phyloP scores from a whole-genome alignment of 352 stramenopile genomes.

The Phytophthora pistaciae region DNA sequence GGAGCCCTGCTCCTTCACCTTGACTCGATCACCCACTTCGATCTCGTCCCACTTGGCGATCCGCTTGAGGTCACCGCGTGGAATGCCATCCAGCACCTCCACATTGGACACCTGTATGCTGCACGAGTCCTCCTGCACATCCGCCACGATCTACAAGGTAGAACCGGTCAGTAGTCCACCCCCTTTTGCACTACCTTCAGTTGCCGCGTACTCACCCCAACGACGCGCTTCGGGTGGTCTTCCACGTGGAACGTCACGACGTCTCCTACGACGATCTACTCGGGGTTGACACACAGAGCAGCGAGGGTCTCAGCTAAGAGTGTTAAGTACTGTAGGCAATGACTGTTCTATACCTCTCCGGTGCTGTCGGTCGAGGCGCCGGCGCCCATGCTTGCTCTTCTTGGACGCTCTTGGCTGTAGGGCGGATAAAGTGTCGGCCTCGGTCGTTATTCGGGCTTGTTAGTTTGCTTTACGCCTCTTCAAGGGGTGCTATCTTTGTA shows the following conservation, averaged over 20 bases:
- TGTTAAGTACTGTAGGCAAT: neutral
- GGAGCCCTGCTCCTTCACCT: conserved; percentile 70
- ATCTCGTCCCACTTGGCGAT: conserved; percentile 77
- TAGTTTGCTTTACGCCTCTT: conserved; percentile 11
- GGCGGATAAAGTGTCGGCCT: neutral
- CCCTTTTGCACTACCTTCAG: neutral
- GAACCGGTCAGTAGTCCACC: conserved; percentile 2
- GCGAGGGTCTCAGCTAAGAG: neutral
- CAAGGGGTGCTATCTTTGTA: neutral
- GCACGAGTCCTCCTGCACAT: conserved; percentile 53
- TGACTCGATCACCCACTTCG: conserved; percentile 68
- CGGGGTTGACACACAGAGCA: conserved; percentile 7
- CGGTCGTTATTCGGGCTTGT: conserved; percentile 6
- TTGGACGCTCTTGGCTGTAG: neutral
- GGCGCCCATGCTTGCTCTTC: conserved; percentile 42
- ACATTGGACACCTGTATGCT: conserved; percentile 64
- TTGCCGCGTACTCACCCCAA: conserved; percentile 45
- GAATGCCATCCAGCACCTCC: conserved; percentile 54
- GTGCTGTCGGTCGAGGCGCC: conserved; percentile 42
- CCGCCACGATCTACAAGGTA: conserved; percentile 50
- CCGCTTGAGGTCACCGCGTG: conserved; percentile 52
- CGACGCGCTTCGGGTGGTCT: conserved; percentile 59
- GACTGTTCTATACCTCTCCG: conserved; percentile 31
- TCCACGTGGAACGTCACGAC: conserved; percentile 64
- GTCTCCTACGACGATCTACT: conserved; percentile 67